Percentiles rank a stretch among this genome's conserved stretches.
These are phyloP conservation scores for Solanum tarijense DNA, from an alignment of 257 asterid species.

Conservation along the genomic window DNA sequence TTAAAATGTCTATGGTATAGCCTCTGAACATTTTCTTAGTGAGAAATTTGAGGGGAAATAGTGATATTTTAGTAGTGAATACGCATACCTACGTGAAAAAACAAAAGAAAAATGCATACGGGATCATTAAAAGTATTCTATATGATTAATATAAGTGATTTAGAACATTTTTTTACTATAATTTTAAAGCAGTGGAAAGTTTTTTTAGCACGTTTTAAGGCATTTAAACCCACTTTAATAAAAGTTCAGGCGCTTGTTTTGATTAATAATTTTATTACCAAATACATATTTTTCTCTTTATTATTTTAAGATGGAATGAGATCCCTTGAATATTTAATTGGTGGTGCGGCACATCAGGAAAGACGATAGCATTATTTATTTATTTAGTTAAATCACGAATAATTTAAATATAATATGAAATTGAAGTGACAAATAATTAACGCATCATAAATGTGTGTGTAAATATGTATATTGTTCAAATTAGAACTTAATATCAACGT, in stretches of 20 bases:
- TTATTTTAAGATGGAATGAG: background rate
- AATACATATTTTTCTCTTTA: background rate
- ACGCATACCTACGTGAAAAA: background rate
- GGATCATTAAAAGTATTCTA: background rate
- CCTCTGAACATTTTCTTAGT: no score
- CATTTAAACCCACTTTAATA: background rate
- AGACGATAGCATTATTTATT: background rate
- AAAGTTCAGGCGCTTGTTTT: background rate
- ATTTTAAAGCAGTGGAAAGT: background rate
- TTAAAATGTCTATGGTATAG: no score
- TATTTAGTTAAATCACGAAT: background rate
- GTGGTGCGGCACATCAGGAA: background rate
- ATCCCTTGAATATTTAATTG: background rate
- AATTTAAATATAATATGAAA: background rate
- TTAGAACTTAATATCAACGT: background rate
- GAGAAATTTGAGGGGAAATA: no score
- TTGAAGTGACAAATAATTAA: background rate
- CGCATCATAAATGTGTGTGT: background rate
- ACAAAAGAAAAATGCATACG: background rate
- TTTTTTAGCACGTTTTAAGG: no score
- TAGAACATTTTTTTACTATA: background rate
- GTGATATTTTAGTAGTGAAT: no score
- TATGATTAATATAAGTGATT: no score
- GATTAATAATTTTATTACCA: background rate
- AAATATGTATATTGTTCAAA: background rate